Percentiles rank a stretch among this genome's conserved stretches.
Conservation (phyloP, 2,329 filamentous ascomycete genomes). For the Zarea fungicola region DNA sequence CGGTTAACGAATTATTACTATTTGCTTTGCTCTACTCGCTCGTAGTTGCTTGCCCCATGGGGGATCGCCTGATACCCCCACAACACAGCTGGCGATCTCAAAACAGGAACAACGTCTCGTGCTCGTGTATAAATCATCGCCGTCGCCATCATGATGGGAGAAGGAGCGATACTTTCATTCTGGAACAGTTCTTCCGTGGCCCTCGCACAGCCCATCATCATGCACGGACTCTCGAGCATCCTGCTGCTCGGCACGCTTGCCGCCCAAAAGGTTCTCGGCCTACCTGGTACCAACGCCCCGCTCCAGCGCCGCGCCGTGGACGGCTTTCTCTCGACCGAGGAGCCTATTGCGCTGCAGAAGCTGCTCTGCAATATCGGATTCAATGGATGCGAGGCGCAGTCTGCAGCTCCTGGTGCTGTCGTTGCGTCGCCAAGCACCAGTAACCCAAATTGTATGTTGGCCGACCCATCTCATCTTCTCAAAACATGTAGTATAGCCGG, state of each 20-base stretch:
- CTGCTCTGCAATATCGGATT: constrained; percentile 57
- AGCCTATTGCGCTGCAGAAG: constrained; percentile 44
- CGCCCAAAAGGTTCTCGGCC: constrained; percentile 46
- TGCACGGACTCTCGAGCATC: constrained; percentile 46
- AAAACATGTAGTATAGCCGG: not conserved
- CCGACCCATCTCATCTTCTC: too few species aligned
- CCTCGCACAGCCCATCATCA: constrained; percentile 33
- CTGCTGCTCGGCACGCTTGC: constrained; percentile 47
- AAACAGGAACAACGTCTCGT: not conserved
- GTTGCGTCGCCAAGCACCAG: constrained; percentile 51
- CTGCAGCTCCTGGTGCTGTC: constrained; percentile 46
- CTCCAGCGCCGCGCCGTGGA: constrained; percentile 39
- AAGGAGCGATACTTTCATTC: not conserved
- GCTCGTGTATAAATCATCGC: not conserved
- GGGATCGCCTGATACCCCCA: constrained; percentile 7
- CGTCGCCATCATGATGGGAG: not conserved
- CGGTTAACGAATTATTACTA: not conserved
- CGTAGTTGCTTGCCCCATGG: not conserved
- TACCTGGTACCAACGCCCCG: constrained; percentile 29
- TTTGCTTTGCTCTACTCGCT: not conserved
- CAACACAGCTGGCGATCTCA: not conserved
- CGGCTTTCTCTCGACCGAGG: constrained; percentile 48
- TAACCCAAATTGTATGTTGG: constrained; percentile 50
- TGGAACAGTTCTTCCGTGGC: constrained; percentile 17
- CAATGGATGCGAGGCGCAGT: constrained; percentile 43